These are phyloP conservation scores for Mixia osmundae DNA, from an alignment of 1,284 basidiomycete species.

Conservation along the genomic window DNA sequence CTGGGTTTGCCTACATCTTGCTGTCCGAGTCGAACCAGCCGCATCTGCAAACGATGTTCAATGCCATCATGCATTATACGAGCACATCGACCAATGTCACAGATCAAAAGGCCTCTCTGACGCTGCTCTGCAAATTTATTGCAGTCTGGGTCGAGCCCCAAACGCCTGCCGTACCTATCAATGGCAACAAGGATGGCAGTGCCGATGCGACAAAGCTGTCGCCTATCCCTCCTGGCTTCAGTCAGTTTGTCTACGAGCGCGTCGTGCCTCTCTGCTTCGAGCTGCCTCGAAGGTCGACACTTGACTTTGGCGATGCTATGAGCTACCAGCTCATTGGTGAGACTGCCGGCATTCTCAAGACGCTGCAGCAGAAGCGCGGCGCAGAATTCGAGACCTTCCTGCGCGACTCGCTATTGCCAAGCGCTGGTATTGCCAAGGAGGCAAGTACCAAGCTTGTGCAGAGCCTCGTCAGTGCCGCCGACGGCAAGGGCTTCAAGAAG, in stretches of 20 bases:
- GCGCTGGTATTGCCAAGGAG: constrained; percentile 3
- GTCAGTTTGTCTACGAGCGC: constrained; percentile 73
- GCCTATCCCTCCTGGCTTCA: constrained; percentile 48
- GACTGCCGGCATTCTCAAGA: constrained; percentile 60
- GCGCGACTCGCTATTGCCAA: constrained; percentile 50
- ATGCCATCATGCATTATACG: constrained; percentile 34
- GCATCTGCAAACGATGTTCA: constrained; percentile 52
- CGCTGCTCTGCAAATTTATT: constrained; percentile 45
- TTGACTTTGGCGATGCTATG: constrained; percentile 75
- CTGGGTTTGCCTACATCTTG: constrained; percentile 61
- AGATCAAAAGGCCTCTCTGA: constrained; percentile 58
- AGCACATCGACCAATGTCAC: constrained; percentile 45
- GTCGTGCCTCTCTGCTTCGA: constrained; percentile 62
- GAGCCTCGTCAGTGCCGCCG: constrained; percentile 3
- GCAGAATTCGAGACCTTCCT: constrained; percentile 68
- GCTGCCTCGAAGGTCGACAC: constrained; percentile 49
- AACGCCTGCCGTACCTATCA: constrained; percentile 9
- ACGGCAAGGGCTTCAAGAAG: constrained; percentile 7
- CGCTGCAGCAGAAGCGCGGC: constrained; percentile 49
- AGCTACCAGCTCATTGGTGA: constrained; percentile 66
- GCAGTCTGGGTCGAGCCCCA: constrained; percentile 41
- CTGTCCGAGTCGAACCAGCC: constrained; percentile 64
- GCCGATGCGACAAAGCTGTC: constrained; percentile 17
- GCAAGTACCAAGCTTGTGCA: constrained; percentile 1
- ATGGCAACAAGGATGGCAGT: no score